Base-by-base conservation (phyloP, 2,329 filamentous ascomycete species). In the Microcyclospora pomicola region DNA sequence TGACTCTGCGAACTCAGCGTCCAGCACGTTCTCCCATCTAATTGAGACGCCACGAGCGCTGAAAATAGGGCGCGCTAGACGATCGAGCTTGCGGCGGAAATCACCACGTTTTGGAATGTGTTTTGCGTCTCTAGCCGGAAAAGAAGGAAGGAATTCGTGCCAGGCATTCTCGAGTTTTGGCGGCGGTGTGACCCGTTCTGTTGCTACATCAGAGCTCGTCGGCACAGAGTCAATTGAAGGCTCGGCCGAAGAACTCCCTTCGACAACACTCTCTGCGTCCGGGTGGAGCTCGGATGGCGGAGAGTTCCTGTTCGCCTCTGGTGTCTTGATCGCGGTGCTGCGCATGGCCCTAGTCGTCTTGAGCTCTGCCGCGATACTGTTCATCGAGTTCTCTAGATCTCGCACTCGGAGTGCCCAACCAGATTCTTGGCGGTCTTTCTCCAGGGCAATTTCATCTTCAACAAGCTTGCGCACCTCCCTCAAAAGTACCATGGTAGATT, bases 1-100 rank as follows among this genome's bases (percentile, higher is more conserved):
- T 12, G 35, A 36, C 19, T 49, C 46, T 6, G 58, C 59, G 39
- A 48, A 59, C 34, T 61, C 56, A n/a, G 54, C 51, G 42, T 62
- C 59, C n/a, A 59, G 42, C 1, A 51, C 39, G 43, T 61, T 53
- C n/a, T 49, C 44, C 59, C 59, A 62, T 35, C 52, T 43, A 34
- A 62, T 46, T 6, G 36, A 49, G 9, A 59, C 46, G 34, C 54
- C 54, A 31, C 55, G 42, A 16, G 43, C 41, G 19, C 42, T 45
- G 42, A 50, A 55, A 15, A 47, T 35, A 9, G 49, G 44, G 13
- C 37, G 30, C 19, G 43, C 36, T 27, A 31, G 34, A 14, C 38
- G 41, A 12, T 39, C 34, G 24, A 47, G 32, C 5, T 38, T 43
- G 13, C 34, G 35, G n/a, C 37, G 39, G 30, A 43, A 27, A 11